A percentile compares a stretch with the other conserved stretches of the same genome.
phyloP scores from a whole-genome alignment of 257 asterid genomes.

The Marsdenia floribunda region DNA sequence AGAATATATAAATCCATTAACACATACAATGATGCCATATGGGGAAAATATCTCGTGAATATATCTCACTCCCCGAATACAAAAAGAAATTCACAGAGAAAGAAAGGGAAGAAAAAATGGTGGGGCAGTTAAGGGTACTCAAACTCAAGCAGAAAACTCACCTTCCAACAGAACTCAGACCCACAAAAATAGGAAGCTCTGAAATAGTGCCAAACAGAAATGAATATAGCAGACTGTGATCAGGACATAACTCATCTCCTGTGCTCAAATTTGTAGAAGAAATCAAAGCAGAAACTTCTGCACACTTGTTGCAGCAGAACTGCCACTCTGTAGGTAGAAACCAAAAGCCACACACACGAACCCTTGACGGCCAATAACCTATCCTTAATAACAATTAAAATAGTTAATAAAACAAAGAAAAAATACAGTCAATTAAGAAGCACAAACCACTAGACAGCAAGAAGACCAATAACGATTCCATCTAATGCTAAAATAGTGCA shows the following conservation, averaged over 20 bases:
- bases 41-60: neutral
- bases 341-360: conserved; percentile 94
- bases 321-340: conserved; percentile 83
- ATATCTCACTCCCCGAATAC: neutral
- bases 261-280: conserved; percentile 27
- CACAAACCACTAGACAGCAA: neutral
- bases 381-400: conserved; percentile 15
- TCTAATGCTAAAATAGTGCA: neutral
- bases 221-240: conserved; percentile 43
- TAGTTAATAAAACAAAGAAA: neutral
- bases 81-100: neutral
- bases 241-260: conserved; percentile 45
- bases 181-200: conserved; percentile 59
- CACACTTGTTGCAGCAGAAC: conserved; percentile 73
- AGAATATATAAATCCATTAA: neutral
- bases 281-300: conserved; percentile 44
- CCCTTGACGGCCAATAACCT: conserved; percentile 95
- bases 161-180: conserved; percentile 95
- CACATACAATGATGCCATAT: neutral
- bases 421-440: neutral
- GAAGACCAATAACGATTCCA: neutral
- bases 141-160: conserved; percentile 24
- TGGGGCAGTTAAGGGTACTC: neutral
- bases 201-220: conserved; percentile 44
- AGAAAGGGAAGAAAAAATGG: neutral